Conservation (phyloP, 768 basidiomycete genomes). For the Dacryopinax primogenitus region DNA sequence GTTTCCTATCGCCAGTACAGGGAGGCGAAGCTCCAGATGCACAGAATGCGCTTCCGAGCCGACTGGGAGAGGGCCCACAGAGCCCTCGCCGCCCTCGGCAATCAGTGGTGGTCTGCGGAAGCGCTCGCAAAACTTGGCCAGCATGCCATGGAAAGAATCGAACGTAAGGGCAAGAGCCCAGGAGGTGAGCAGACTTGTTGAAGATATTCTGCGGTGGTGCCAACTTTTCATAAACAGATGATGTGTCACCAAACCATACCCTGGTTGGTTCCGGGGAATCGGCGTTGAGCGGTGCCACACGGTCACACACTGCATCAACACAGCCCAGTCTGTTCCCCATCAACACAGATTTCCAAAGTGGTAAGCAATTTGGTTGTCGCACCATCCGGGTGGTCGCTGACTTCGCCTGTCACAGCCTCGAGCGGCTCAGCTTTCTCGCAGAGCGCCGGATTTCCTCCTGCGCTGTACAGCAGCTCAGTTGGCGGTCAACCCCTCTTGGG, state of each 20-base stretch:
- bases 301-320: neutral
- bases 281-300: neutral
- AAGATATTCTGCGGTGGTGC: neutral
- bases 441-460: neutral
- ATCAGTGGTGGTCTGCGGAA: conserved; percentile 3
- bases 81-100: neutral
- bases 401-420: neutral
- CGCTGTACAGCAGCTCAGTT: neutral
- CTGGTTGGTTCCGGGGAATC: neutral
- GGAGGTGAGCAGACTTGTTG: neutral
- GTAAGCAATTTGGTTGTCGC: neutral
- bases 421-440: too few relatives aligned
- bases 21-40: conserved; percentile 1
- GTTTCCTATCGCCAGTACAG: neutral
- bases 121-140: neutral
- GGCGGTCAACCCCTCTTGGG: neutral
- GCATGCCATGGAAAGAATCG: conserved; percentile 1
- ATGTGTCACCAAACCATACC: neutral
- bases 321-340: neutral
- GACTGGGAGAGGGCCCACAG: conserved; percentile 4
- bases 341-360: neutral
- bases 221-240: neutral
- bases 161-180: neutral
- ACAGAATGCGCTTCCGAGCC: neutral
- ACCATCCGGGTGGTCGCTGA: neutral